Conservation (phyloP, 805 yeast genomes). For the Monosporozyma yasuniensis region DNA sequence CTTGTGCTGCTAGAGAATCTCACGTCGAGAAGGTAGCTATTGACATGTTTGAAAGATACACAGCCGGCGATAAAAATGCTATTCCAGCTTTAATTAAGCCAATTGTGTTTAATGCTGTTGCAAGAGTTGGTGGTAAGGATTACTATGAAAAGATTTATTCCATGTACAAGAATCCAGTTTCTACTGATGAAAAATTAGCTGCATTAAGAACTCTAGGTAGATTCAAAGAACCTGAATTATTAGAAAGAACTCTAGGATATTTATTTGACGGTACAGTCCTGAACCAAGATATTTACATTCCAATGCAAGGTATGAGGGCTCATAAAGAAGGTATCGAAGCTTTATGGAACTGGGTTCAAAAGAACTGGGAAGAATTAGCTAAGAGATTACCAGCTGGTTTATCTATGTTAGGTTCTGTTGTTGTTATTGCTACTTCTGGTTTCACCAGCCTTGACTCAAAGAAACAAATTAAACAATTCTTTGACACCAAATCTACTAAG, state of each 20-base stretch:
- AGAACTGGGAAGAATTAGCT: slow-evolving; percentile 62
- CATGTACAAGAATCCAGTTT: slow-evolving; percentile 50
- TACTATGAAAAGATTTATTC: slow-evolving; percentile 55
- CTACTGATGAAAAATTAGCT: slow-evolving; percentile 57
- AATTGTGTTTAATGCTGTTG: slow-evolving; percentile 56
- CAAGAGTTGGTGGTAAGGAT: slow-evolving; percentile 50
- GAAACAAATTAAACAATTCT: slow-evolving; percentile 43
- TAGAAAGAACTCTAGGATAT: slow-evolving; percentile 47
- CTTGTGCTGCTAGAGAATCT: slow-evolving; percentile 44
- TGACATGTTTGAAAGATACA: slow-evolving; percentile 43
- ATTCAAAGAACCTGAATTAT: slow-evolving; percentile 43
- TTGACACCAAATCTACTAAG: slow-evolving; percentile 45
- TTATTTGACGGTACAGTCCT: slow-evolving; percentile 51
- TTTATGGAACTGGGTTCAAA: slow-evolving; percentile 64
- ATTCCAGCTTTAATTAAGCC: slow-evolving; percentile 68
- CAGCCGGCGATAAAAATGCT: slow-evolving; percentile 56
- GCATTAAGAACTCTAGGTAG: slow-evolving; percentile 65
- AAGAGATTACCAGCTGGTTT: slow-evolving; percentile 71
- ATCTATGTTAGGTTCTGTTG: slow-evolving; percentile 70
- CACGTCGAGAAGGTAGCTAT: slow-evolving; percentile 39
- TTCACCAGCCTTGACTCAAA: slow-evolving; percentile 49
- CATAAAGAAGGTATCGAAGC: slow-evolving; percentile 58
- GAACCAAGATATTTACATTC: slow-evolving; percentile 69
- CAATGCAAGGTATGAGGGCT: slow-evolving; percentile 63
- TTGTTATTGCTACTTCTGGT: slow-evolving; percentile 50